Conservation (phyloP, 2,329 filamentous ascomycete species). For the Colletotrichum truncatum region DNA sequence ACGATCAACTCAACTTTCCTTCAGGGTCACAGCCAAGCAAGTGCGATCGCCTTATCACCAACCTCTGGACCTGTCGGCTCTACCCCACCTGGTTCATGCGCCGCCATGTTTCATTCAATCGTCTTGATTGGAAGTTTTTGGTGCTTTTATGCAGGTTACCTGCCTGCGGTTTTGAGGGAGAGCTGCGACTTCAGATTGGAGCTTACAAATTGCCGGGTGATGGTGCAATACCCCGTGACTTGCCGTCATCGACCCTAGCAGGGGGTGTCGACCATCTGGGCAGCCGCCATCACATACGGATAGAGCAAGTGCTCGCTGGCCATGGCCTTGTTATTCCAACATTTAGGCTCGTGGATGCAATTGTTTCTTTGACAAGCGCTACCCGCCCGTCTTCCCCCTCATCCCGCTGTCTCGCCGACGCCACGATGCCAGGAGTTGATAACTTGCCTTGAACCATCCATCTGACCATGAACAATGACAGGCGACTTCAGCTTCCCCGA, state of each 20-base stretch:
- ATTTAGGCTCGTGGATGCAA: conserved; percentile 24
- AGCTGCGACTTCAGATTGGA: conserved; percentile 37
- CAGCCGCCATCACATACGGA: conserved; percentile 26
- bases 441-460: conserved; percentile 30
- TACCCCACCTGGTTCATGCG: conserved; percentile 31
- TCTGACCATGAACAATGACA: conserved; percentile 52
- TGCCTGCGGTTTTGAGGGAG: conserved; percentile 32
- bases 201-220: conserved; percentile 57
- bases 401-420: conserved; percentile 22
- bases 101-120: conserved; percentile 22
- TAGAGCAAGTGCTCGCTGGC: conserved; percentile 24
- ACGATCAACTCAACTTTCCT: conserved; percentile 7
- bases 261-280: conserved; percentile 22
- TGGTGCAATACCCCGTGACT: conserved; percentile 72
- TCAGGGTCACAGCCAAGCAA: conserved; percentile 24
- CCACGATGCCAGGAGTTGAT: conserved; percentile 32
- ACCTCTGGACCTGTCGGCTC: conserved; percentile 6
- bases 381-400: conserved; percentile 17
- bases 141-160: conserved; percentile 27
- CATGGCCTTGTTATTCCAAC: conserved; percentile 13
- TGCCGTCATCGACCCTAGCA: conserved; percentile 37
- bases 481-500: conserved; percentile 67
- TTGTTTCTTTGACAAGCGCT: conserved; percentile 21
- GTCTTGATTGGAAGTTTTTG: conserved; percentile 42
- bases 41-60: conserved; percentile 23